Base-by-base conservation (phyloP, 2,329 filamentous ascomycete species). In the Claviceps fusiformis region DNA sequence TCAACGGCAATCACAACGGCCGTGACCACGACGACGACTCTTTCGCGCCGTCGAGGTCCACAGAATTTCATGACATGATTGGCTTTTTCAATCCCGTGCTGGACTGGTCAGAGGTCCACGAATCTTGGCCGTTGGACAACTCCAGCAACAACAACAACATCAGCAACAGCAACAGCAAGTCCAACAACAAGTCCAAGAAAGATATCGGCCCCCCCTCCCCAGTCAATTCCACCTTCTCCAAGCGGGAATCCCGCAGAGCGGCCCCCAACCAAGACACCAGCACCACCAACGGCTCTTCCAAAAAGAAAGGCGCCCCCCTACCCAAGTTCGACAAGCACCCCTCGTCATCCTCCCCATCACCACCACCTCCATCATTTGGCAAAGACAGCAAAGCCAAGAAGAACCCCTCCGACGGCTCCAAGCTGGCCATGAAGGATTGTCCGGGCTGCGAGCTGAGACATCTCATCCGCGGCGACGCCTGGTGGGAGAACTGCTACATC, bases 401-500 rank as follows among this genome's bases (percentile, higher is more conserved):
- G 46, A n/a, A n/a, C n/a, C 53, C n/a, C 10, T 35, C 24, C 7
- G 51, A 55, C 1, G 17, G 15, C 44, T 11, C 0, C n/a, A 29
- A 19, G 2, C 24, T 54, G 7, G 17, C 29, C n/a, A 54, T 45
- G 56, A 52, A 10, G 29, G n/a, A 15, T 17, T 55, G 55, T 9
- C 57, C 55, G 10, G 56, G 57, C n/a, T 59, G 55, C 17, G 45
- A 54, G 13, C 2, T 57, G 52, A 50, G 5, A 31, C 57, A 59
- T 47, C 33, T 47, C 9, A 39, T 57, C 15, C 55, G 54, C 35
- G 54, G n/a, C 15, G 57, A 59, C 13, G 57, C 57, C 24, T 59
- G 57, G 57, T 59, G 57, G 57, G 57, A 59, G 39, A 53, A 47
- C 24, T 59, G 57, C 37, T 59, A 50, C 41, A 45, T 59, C 10